Base-by-base conservation (phyloP, 176 grass and related monocot species). In the Carex kokanica region DNA sequence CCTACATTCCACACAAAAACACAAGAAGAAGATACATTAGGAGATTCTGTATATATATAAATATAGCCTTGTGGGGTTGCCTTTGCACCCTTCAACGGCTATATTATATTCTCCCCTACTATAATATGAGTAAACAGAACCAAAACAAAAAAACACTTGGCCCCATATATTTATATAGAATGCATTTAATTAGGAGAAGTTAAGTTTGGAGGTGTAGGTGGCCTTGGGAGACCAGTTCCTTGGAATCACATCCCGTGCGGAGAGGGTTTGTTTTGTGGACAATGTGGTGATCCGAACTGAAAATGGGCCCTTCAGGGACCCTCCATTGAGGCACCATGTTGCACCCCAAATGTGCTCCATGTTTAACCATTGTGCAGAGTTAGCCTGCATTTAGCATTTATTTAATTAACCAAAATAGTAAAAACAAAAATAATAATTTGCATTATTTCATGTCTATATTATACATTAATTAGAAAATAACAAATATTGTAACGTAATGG, bases 171-270 rank as follows among this genome's bases (percentile, higher is more conserved):
- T 43, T 18, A 34, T 17, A 14, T 24, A 53, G 12, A 64, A 81
- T 86, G 49, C 88, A 85, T 0, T 89, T 40, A 27, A 53, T 79
- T 88, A 95, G 13, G 88, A 66, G 81, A 99, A 93, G 89, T 99
- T 99, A 77, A 99, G 97, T 49, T 89, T 86, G 78, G 97, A 99
- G 61, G 91, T 92, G 97, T 99, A 99, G 82, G 97, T 99, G 81
- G 85, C 93, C 86, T 85, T 93, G 83, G 97, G 91, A 78, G 84
- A 85, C 97, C 97, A 99, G 64, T 99, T 99, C 86, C 5, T 85
- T 36, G 97, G 93, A 83, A 99, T 96, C 88, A 92, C 97, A 11
- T 99, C 93, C 6, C 88, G 80, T 57, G 93, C 93, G 18, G 93
- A 88, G 29, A 99, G 93, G 64, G 86, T 83, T 85, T 84, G 89